Evolutionary conservation across 495 filamentous ascomycete species (phyloP), one percentile per base, ranked within the genome.

Genomic region (Aspergillus haitiensis): DNA sequence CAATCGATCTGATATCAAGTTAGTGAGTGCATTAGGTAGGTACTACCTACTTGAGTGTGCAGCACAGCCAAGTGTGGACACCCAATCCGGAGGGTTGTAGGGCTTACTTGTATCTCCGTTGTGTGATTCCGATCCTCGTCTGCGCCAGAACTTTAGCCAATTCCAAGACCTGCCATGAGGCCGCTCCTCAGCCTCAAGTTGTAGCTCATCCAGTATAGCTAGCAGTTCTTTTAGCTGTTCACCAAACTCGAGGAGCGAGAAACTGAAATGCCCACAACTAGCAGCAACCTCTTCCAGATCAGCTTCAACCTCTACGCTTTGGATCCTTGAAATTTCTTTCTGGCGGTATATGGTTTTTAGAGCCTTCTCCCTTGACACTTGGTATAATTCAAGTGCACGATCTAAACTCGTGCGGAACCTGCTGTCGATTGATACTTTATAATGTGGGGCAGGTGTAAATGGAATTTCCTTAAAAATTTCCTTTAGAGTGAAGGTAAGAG

Each of bases 221-320:
- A 98, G 72, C 61, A 93, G 90, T 10, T 79, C 83, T 56, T 89
- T 82, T 79, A 96, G 87, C 68, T 97, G 91, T 67, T 96, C 89
- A 0, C 92, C 92, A 71, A 98, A 91, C 61, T 91, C 87, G 56
- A 92, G 81, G 31, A 98, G 77, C 16, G 89, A 92, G 66, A 92
- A 96, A 67, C 88, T 90, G 69, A 97, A 98, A 68, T 98, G 91
- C 3, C 93, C 93, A 66, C 94, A 98, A 46, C 91, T 93, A 6
- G 94, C 94, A 34, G 92, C 91, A 8, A 98, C 92, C 72, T 98
- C 94, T 70, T 98, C 94, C 51, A 96, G 88, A 67, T 97, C 94
- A 6, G 94, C 94, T 60, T 93, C 88, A n/a, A 90, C 78, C 42
- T 87, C 86, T 35, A 89, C 77, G 2, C 84, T 82, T 34, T 84